phyloP scores from a whole-genome alignment of 2,329 filamentous ascomycete species.

The Raffaelea albimanens region DNA sequence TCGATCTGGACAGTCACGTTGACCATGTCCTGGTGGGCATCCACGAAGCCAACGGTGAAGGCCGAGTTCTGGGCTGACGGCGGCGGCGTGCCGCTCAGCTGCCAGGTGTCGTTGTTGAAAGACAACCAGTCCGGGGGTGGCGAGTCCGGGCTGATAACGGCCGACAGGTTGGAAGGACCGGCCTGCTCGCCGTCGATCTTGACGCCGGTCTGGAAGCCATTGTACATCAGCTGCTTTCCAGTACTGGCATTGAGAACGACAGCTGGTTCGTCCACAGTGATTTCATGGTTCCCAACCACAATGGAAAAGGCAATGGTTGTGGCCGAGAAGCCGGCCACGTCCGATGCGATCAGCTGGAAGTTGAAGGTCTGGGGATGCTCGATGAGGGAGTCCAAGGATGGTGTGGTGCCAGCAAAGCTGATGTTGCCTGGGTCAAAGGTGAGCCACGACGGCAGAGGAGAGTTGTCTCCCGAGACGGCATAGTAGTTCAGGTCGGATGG shows the following conservation, averaged over 20 bases:
- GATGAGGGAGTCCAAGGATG: conserved; percentile 50
- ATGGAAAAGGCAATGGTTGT: conserved; percentile 59
- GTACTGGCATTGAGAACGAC: conserved; percentile 48
- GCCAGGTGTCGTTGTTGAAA: conserved; percentile 53
- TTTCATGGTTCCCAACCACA: conserved; percentile 59
- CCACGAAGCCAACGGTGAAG: conserved; percentile 50
- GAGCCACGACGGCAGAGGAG: conserved; percentile 80
- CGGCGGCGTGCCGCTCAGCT: conserved; percentile 55
- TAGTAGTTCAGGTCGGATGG: conserved; percentile 58
- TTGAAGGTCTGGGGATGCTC: conserved; percentile 63
- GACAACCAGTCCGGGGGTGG: conserved; percentile 58
- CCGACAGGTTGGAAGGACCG: conserved; percentile 19
- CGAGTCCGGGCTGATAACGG: conserved; percentile 41
- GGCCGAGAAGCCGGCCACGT: conserved; percentile 68
- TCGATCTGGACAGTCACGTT: conserved; percentile 39
- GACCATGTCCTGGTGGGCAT: conserved; percentile 50
- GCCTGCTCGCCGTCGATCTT: conserved; percentile 48
- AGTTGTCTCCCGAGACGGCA: conserved; percentile 64
- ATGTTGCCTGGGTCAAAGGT: conserved; percentile 57
- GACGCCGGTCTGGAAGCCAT: conserved; percentile 39
- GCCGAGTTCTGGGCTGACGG: conserved; percentile 48
- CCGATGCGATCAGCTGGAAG: conserved; percentile 67
- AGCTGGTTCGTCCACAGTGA: conserved; percentile 51
- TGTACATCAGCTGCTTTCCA: conserved; percentile 42
- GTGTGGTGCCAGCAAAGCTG: conserved; percentile 62